A percentile compares a stretch with the other conserved stretches of the same genome.
Evolutionary conservation across 2,329 filamentous ascomycete species (phyloP).

Genomic region (Metarhizium album): DNA sequence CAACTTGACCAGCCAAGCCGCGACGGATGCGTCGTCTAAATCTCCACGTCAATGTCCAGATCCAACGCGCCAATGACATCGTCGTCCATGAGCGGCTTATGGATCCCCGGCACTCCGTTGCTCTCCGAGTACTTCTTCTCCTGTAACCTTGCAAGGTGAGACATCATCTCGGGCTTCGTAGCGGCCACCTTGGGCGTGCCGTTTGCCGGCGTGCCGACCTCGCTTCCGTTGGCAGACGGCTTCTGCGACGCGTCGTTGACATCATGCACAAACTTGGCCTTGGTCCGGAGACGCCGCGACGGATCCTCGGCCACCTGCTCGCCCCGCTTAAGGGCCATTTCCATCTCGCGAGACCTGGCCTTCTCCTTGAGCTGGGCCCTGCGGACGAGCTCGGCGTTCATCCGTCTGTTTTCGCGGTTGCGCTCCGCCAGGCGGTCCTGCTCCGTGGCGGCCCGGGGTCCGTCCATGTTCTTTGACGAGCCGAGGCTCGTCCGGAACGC

Average conservation of each 20-base stretch:
- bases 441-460: constrained; percentile 45
- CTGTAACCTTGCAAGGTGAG: constrained; percentile 43
- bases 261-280: constrained; percentile 58
- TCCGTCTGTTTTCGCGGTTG: constrained; percentile 73
- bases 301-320: constrained; percentile 49
- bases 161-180: constrained; percentile 31
- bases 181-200: constrained; percentile 39
- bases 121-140: constrained; percentile 43
- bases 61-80: constrained; percentile 87
- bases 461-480: constrained; percentile 38
- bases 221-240: constrained; percentile 35
- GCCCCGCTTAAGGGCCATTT: constrained; percentile 50
- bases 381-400: constrained; percentile 83
- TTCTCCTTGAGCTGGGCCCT: constrained; percentile 80
- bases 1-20: not conserved
- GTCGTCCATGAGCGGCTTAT: constrained; percentile 76
- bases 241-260: constrained; percentile 39
- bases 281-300: constrained; percentile 53
- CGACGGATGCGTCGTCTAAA: constrained; percentile 32
- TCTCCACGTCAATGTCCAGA: constrained; percentile 84
- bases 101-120: constrained; percentile 55
- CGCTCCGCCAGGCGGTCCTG: constrained; percentile 75
- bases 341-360: constrained; percentile 47
- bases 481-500: constrained; percentile 60
- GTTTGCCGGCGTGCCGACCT: constrained; percentile 39